These are phyloP conservation scores for Pulchroboletus neoregius DNA, from an alignment of 1,284 basidiomycete species.

Conservation along the genomic window DNA sequence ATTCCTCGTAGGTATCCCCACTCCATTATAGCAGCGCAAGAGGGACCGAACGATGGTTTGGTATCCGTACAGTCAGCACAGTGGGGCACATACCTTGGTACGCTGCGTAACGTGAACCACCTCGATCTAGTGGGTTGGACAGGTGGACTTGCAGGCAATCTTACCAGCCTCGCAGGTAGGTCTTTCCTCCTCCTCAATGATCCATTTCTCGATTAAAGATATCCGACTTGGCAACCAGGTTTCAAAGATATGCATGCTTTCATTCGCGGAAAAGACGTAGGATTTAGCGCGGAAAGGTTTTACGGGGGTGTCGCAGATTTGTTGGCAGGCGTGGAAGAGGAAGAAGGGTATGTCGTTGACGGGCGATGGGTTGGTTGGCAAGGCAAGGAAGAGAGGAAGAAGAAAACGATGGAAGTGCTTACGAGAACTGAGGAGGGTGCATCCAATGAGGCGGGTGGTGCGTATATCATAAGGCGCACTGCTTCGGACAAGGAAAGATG, in stretches of 20 bases:
- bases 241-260: constrained; percentile 58
- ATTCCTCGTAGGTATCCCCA: constrained; percentile 62
- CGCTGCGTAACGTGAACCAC: constrained; percentile 87
- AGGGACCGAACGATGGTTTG: constrained; percentile 90
- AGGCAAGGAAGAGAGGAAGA: constrained; percentile 18
- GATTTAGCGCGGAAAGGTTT: constrained; percentile 85
- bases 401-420: constrained; percentile 1
- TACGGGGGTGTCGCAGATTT: constrained; percentile 78
- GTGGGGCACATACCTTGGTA: constrained; percentile 88
- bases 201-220: background rate
- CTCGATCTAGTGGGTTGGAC: constrained; percentile 87
- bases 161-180: constrained; percentile 44
- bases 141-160: constrained; percentile 63
- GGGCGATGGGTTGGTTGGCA: constrained; percentile 19
- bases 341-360: constrained; percentile 30
- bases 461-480: constrained; percentile 10
- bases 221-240: constrained; percentile 11
- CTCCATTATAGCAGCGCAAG: constrained; percentile 79
- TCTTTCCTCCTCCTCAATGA: background rate
- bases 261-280: constrained; percentile 83
- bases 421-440: constrained; percentile 2
- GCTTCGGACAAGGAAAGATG: constrained; percentile 27
- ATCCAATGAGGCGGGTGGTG: background rate
- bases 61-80: constrained; percentile 80
- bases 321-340: constrained; percentile 68